Conservation (phyloP, 352 stramenopile genomes). For the Pythium scleroteichum region DNA sequence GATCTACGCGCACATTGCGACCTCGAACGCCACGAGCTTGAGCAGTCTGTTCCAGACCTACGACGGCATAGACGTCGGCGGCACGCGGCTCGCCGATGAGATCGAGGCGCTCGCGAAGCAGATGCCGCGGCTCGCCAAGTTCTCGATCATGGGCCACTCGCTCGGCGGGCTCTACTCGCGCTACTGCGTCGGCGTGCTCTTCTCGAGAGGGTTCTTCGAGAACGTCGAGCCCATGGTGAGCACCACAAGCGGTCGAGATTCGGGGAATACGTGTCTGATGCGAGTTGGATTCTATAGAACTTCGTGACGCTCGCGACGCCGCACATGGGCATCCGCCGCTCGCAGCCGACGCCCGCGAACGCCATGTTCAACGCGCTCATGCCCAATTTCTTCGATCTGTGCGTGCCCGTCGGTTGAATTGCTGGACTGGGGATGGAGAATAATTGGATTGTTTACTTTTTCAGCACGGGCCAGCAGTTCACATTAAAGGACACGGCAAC, state of each 20-base stretch:
- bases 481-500: constrained; percentile 53
- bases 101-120: constrained; percentile 45
- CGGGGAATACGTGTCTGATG: too few relatives aligned
- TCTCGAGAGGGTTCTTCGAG: constrained; percentile 69
- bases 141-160: constrained; percentile 80
- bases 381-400: constrained; percentile 70
- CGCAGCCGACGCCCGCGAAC: constrained; percentile 59
- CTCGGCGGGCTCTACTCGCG: constrained; percentile 79
- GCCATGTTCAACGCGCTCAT: constrained; percentile 64
- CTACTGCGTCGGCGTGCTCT: constrained; percentile 72
- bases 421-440: neutral
- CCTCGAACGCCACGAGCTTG: constrained; percentile 53
- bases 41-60: constrained; percentile 70
- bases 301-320: constrained; percentile 79
- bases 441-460: neutral
- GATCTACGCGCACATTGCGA: constrained; percentile 47
- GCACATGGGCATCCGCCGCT: constrained; percentile 73
- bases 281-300: constrained; percentile 43
- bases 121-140: constrained; percentile 65
- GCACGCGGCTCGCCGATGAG: constrained; percentile 69
- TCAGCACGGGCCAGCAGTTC: constrained; percentile 63
- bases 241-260: constrained; percentile 1
- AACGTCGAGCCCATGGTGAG: constrained; percentile 68
- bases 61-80: constrained; percentile 72
- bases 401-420: constrained; percentile 4